Evolutionary conservation across 2,329 filamentous ascomycete species (phyloP).

Genomic region (Chaetomium sp.): DNA sequence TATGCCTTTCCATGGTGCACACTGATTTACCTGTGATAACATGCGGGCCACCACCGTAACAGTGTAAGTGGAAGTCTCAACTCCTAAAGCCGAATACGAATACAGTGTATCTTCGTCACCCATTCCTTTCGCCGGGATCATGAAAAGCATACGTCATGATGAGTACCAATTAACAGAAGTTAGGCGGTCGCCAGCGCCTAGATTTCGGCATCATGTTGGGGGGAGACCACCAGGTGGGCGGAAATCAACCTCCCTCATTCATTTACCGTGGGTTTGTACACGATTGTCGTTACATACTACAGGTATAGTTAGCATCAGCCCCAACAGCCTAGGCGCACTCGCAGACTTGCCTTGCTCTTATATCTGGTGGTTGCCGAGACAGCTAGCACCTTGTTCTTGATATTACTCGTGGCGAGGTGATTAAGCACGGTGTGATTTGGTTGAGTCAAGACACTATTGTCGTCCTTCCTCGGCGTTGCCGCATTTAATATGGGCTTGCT

Average conservation of each 20-base stretch:
- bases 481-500: constrained; percentile 93
- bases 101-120: background rate
- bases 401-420: constrained; percentile 93
- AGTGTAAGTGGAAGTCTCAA: background rate
- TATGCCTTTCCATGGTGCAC: constrained; percentile 1
- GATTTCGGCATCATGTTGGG: background rate
- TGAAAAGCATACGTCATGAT: background rate
- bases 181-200: too few species aligned
- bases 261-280: constrained; percentile 82
- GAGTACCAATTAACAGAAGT: background rate
- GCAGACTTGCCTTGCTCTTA: constrained; percentile 70
- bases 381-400: constrained; percentile 91
- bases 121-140: background rate
- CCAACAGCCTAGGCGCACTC: background rate
- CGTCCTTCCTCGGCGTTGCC: constrained; percentile 87
- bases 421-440: constrained; percentile 97
- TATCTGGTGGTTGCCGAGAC: constrained; percentile 97
- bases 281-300: constrained; percentile 93
- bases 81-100: background rate
- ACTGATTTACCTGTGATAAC: constrained; percentile 8
- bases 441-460: constrained; percentile 94
- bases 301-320: constrained; percentile 18
- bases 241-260: constrained; percentile 36
- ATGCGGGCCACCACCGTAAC: background rate
- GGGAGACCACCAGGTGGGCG: background rate